phyloP scores from a whole-genome alignment of 768 basidiomycete genomes.

The Hysterangium stoloniferum region DNA sequence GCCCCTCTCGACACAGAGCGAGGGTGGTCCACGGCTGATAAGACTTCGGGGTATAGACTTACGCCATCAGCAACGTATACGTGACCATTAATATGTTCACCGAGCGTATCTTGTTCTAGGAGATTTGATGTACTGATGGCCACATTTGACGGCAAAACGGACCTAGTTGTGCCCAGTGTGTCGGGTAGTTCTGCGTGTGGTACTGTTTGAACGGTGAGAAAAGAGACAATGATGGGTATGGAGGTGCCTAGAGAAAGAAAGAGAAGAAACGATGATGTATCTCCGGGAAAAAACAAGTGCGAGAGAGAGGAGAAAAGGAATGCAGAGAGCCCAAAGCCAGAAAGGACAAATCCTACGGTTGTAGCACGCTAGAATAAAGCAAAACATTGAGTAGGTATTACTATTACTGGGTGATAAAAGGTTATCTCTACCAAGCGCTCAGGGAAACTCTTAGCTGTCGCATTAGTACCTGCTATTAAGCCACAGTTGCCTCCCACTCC shows the following conservation, averaged over 20 bases:
- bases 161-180: not conserved
- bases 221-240: conserved; percentile 71
- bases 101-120: not conserved
- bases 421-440: conserved; percentile 48
- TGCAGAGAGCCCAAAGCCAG: conserved; percentile 86
- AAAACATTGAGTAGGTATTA: not conserved
- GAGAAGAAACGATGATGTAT: conserved; percentile 70
- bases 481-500: conserved; percentile 75
- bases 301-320: conserved; percentile 82
- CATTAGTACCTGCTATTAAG: conserved; percentile 61
- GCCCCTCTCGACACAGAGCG: not conserved
- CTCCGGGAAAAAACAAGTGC: conserved; percentile 61
- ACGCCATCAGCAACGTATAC: not conserved
- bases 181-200: conserved; percentile 19
- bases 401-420: not conserved
- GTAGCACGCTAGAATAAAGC: conserved; percentile 50
- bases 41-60: not conserved
- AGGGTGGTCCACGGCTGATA: not conserved
- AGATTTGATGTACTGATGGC: conserved; percentile 1
- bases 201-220: conserved; percentile 63
- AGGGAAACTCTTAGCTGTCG: conserved; percentile 78
- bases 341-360: conserved; percentile 69
- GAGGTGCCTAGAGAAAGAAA: conserved; percentile 74
- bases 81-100: not conserved
- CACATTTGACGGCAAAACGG: not conserved